These are phyloP conservation scores for Phytopythium ostracodes DNA, from an alignment of 352 stramenopile genomes.

Conservation along the genomic window DNA sequence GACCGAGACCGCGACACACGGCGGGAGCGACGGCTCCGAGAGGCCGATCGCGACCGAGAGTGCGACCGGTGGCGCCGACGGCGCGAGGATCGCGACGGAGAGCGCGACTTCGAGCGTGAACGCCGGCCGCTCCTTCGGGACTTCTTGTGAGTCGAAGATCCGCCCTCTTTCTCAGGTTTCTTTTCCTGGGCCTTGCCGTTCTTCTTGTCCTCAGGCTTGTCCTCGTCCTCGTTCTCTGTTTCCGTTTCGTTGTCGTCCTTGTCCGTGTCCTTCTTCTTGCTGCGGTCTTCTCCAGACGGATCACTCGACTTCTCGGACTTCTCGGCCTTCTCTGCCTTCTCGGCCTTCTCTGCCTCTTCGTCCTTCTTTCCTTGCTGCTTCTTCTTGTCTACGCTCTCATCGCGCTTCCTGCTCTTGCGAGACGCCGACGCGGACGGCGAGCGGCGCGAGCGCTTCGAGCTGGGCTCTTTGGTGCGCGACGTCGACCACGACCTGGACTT, in stretches of 20 bases:
- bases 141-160: conserved; percentile 9
- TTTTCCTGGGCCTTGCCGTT: conserved; percentile 10
- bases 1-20: conserved; percentile 30
- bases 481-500: conserved; percentile 27
- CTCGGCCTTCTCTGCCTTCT: background rate
- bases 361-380: conserved; percentile 9
- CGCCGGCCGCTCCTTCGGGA: conserved; percentile 48
- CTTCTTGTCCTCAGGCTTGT: conserved; percentile 10
- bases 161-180: conserved; percentile 12
- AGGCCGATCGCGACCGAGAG: conserved; percentile 47
- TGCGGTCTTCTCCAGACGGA: background rate
- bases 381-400: conserved; percentile 5
- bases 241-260: conserved; percentile 2
- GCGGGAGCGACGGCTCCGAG: conserved; percentile 32
- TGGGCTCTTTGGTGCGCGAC: conserved; percentile 12
- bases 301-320: background rate
- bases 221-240: conserved; percentile 14
- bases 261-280: conserved; percentile 10
- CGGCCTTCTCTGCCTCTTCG: background rate
- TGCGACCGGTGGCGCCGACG: conserved; percentile 46
- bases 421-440: conserved; percentile 23
- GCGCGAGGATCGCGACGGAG: conserved; percentile 48
- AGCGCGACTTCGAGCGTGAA: conserved; percentile 50
- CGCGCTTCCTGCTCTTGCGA: conserved; percentile 12
- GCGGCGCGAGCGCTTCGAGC: conserved; percentile 20